Evolutionary conservation across 148 eudicot species (phyloP).

Genomic region (Oxyria digyna): DNA sequence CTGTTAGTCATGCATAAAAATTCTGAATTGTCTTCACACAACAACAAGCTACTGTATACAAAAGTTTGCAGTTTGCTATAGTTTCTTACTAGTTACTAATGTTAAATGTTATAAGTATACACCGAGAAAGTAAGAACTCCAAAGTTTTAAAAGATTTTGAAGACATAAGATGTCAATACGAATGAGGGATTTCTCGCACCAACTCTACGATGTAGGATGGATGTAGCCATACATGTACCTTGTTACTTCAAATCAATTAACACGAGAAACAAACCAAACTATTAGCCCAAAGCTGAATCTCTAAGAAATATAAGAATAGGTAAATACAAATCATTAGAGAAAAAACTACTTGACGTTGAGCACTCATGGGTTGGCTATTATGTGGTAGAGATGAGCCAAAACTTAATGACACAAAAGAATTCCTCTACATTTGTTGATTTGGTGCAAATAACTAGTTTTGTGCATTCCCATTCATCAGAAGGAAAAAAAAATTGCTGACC

Average conservation of each 20-base stretch:
- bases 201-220: neutral
- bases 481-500: constrained; percentile 13
- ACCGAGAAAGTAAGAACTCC: neutral
- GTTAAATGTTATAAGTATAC: neutral
- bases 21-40: neutral
- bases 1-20: neutral
- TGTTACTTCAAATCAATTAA: neutral
- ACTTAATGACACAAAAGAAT: constrained; percentile 15
- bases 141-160: neutral
- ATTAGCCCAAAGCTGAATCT: neutral
- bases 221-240: neutral
- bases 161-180: neutral
- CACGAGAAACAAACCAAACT: neutral
- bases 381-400: constrained; percentile 15
- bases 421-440: constrained; percentile 29
- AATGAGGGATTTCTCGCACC: neutral
- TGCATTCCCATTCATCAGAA: constrained; percentile 10
- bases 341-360: constrained; percentile 52
- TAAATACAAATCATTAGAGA: neutral
- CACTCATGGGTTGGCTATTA: constrained; percentile 17
- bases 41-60: constrained; percentile 1
- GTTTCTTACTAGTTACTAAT: too few relatives aligned
- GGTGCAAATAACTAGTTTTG: constrained; percentile 7
- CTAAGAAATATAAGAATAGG: neutral
- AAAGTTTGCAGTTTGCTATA: neutral